Conservation (phyloP, 2,329 filamentous ascomycete genomes). For the Stagonosporopsis chrysanthemi region DNA sequence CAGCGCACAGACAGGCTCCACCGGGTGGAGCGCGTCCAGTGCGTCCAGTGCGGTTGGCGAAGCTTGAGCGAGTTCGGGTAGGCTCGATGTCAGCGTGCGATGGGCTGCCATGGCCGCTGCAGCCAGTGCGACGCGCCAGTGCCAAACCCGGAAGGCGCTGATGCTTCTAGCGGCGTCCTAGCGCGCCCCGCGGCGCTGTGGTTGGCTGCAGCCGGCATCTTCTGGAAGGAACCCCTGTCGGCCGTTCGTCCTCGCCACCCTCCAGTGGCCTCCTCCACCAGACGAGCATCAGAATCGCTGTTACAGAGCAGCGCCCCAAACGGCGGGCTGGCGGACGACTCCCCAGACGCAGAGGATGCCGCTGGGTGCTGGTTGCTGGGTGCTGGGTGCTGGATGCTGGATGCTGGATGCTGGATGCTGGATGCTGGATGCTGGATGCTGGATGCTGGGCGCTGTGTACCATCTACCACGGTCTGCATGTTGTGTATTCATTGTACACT, state of each 20-base stretch:
- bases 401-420: too few relatives aligned
- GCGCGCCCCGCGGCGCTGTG: neutral
- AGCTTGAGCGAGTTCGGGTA: conserved; percentile 23
- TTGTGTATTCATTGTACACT: too few relatives aligned
- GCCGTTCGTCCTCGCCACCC: conserved; percentile 16
- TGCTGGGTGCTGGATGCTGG: too few relatives aligned
- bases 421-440: too few relatives aligned
- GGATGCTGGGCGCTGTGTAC: too few relatives aligned
- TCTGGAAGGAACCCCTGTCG: conserved; percentile 14
- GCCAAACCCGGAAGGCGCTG: conserved; percentile 26
- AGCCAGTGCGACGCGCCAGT: conserved; percentile 9
- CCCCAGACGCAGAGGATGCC: too few relatives aligned
- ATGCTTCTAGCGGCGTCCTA: conserved; percentile 15
- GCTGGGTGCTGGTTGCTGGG: too few relatives aligned
- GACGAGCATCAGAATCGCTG: conserved; percentile 20
- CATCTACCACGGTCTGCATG: too few relatives aligned
- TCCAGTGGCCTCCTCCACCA: conserved; percentile 3
- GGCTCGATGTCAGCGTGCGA: conserved; percentile 22
- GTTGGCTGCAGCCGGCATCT: conserved; percentile 14
- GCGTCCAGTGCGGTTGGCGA: conserved; percentile 21
- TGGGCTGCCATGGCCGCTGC: conserved; percentile 15
- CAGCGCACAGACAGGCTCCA: conserved; percentile 30
- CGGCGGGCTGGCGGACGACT: too few relatives aligned
- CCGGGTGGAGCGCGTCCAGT: conserved; percentile 25
- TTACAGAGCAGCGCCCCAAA: conserved; percentile 21